Percentiles rank a stretch among this genome's conserved stretches.
Evolutionary conservation across 257 asterid species (phyloP).

Genomic region (Salvia hispanica): DNA sequence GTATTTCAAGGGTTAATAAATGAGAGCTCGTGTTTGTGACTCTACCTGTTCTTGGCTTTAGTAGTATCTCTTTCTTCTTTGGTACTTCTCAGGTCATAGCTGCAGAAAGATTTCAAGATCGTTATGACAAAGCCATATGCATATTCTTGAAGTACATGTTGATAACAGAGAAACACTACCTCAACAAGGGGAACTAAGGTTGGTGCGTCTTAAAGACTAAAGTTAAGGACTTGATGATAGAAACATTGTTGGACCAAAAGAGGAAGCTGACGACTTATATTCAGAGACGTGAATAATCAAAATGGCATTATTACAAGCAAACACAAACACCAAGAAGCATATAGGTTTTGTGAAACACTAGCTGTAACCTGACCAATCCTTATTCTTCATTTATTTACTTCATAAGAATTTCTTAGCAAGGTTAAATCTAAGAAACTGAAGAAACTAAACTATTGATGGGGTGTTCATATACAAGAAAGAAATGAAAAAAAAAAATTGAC

Average conservation of each 20-base stretch:
- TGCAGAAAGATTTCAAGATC: conserved; percentile 44
- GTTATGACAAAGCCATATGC: conserved; percentile 16
- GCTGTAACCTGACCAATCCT: conserved; percentile 4
- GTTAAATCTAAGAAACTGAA: neutral
- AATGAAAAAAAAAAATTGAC: neutral
- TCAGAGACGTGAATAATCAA: neutral
- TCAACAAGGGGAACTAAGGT: neutral
- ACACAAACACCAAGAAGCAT: neutral
- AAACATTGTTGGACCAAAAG: neutral
- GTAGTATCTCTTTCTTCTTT: conserved; percentile 73
- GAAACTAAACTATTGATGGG: conserved; percentile 1
- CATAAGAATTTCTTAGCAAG: neutral
- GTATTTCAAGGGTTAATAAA: conserved; percentile 13
- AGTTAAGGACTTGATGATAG: neutral
- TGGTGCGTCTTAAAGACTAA: neutral
- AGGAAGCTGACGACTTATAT: neutral
- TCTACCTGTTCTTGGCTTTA: conserved; percentile 63
- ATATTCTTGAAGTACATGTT: conserved; percentile 15
- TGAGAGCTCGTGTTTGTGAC: conserved; percentile 9
- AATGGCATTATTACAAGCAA: conserved; percentile 17
- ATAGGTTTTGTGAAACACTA: neutral
- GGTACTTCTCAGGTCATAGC: conserved; percentile 73
- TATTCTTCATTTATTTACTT: conserved; percentile 18
- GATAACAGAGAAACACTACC: conserved; percentile 3
- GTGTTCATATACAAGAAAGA: conserved; percentile 13